Percentiles rank a stretch among this genome's conserved stretches.
Conservation (phyloP, 768 basidiomycete species). For the Boletus vinaceobasis region DNA sequence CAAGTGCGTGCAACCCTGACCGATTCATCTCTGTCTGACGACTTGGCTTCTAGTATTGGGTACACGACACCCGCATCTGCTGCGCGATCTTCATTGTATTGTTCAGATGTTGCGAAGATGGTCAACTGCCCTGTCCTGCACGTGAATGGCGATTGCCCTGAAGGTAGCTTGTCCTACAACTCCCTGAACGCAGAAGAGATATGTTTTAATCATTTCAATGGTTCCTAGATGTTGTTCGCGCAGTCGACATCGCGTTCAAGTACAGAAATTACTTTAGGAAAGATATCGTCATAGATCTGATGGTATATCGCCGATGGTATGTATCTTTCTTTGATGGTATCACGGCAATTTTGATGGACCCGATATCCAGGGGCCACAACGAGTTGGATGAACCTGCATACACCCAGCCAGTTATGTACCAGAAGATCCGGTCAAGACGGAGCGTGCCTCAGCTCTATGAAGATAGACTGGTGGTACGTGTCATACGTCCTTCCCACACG, state of each 20-base stretch:
- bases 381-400: slow-evolving; percentile 85
- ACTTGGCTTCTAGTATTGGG: slow-evolving; percentile 62
- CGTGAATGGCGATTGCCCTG: slow-evolving; percentile 88
- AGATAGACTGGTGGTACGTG: slow-evolving; percentile 65
- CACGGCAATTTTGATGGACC: not conserved
- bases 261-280: slow-evolving; percentile 87
- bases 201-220: not conserved
- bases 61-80: slow-evolving; percentile 87
- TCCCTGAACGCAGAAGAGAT: not conserved
- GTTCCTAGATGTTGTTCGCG: slow-evolving; percentile 69
- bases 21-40: not conserved
- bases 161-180: slow-evolving; percentile 43
- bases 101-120: slow-evolving; percentile 87
- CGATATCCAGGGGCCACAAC: slow-evolving; percentile 67
- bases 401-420: slow-evolving; percentile 90
- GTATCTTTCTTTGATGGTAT: slow-evolving; percentile 12
- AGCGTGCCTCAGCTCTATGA: slow-evolving; percentile 84
- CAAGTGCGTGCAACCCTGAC: slow-evolving; percentile 39
- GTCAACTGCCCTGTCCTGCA: slow-evolving; percentile 86
- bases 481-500: not conserved
- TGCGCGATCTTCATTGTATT: slow-evolving; percentile 83
- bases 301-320: slow-evolving; percentile 84
- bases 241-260: slow-evolving; percentile 84
- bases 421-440: slow-evolving; percentile 71
- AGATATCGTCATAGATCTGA: slow-evolving; percentile 85